Evolutionary conservation across 2,329 filamentous ascomycete species (phyloP), one percentile per base, ranked within the genome.

Genomic region (Zymoseptoria tritici): DNA sequence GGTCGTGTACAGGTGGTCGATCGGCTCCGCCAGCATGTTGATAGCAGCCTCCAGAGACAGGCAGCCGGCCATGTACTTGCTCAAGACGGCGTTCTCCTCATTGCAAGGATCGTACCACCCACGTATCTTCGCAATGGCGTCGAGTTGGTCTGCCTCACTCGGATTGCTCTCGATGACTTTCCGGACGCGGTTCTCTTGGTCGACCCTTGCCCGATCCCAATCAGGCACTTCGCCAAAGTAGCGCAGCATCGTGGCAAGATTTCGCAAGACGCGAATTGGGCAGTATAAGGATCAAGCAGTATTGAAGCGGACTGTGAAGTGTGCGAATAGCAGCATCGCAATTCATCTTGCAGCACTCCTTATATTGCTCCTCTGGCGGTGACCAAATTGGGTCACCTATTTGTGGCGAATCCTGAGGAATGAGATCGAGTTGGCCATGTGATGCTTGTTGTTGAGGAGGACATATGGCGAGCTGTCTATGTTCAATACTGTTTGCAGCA

Each of bases 51-150:
- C 29, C n/a, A 54, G 26, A 26, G 53, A 36, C 19, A 36, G 11
- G 21, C 4, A 29, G 24, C 53, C 26, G 9, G n/a, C 16, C 53
- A 54, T 54, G 53, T 54, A 54, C 19, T 22, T 26, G 53, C 21
- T 54, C 26, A 54, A 21, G 53, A 36, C 31, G 7, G n/a, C 24
- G 21, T 54, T 54, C 19, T n/a, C 53, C n/a, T 19, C 16, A 9
- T 36, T 21, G 8, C 68, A 52, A 36, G 71, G 70, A 2, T 65
- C 57, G 51, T 70, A 71, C 69, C 71, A 73, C 49, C 67, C 65
- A 50, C 70, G 67, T 5, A 70, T 64, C 51, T 64, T 60, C 16
- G 70, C 69, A 22, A 75, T 69, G 46, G 64, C 58, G 36, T 74
- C 72, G 53, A 74, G 71, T 56, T 70, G 63, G 19, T 55, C 61